Conservation (phyloP, 805 yeast genomes). For the Candida nitratophila region DNA sequence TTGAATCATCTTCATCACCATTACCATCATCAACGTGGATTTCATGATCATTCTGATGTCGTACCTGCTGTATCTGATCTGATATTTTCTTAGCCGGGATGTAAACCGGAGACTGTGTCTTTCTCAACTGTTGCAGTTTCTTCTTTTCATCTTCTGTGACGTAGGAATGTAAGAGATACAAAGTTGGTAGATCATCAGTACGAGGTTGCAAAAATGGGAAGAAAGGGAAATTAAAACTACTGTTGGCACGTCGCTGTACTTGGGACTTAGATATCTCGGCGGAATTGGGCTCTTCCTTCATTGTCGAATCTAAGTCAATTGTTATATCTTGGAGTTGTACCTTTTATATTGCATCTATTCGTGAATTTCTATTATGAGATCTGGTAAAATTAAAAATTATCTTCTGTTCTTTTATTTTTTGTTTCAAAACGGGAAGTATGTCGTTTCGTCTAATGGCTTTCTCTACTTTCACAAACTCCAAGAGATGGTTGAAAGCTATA, state of each 20-base stretch:
- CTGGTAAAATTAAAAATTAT: no score
- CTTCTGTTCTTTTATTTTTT: no score
- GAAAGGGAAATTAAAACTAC: background rate
- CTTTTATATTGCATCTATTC: background rate
- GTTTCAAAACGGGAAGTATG: no score
- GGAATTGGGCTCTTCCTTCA: background rate
- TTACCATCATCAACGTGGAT: background rate
- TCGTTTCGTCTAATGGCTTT: no score
- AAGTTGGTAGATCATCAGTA: background rate
- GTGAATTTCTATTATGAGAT: background rate
- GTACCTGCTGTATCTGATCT: background rate
- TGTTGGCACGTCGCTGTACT: background rate
- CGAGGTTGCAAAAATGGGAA: background rate
- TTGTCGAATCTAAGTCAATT: background rate
- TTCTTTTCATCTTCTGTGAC: background rate
- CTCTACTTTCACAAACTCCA: no score
- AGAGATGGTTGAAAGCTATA: no score
- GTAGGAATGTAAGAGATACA: background rate
- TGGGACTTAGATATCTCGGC: no score
- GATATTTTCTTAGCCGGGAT: no score
- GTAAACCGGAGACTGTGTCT: no score
- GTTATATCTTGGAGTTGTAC: no score
- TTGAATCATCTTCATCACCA: background rate
- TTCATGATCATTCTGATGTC: background rate
- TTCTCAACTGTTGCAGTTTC: background rate